phyloP scores from a whole-genome alignment of 2,329 filamentous ascomycete species.

The Colletotrichum gloeosporioides region DNA sequence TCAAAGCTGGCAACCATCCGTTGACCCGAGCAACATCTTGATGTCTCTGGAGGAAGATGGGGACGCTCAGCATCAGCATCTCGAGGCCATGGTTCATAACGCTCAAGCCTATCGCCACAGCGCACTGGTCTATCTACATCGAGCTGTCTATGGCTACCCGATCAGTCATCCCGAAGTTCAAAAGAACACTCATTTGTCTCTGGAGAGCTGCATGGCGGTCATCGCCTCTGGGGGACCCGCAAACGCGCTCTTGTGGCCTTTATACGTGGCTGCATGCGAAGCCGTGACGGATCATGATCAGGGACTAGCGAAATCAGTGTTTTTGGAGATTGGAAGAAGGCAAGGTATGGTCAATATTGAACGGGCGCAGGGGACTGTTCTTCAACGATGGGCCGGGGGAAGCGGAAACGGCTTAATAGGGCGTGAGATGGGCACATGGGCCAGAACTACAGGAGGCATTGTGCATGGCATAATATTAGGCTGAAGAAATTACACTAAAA shows the following conservation, averaged over 20 bases:
- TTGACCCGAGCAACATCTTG: background rate
- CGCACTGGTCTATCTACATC: background rate
- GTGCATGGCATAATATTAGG: background rate
- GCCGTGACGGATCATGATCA: background rate
- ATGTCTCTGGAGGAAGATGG: background rate
- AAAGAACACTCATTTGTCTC: background rate
- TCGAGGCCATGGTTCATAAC: background rate
- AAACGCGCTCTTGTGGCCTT: background rate
- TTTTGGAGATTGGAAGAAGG: background rate
- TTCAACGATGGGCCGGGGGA: background rate
- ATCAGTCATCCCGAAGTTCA: background rate
- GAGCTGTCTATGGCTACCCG: background rate
- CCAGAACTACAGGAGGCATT: background rate
- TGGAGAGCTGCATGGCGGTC: background rate
- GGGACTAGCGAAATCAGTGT: background rate
- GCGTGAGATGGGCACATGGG: background rate
- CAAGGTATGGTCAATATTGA: background rate
- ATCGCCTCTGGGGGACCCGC: background rate
- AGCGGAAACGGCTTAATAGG: rapidly evolving
- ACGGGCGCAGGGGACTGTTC: rapidly evolving
- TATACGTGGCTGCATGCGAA: background rate
- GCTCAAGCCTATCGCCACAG: background rate
- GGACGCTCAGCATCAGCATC: background rate
- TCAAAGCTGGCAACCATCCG: background rate
- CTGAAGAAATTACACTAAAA: background rate